Evolutionary conservation across 805 yeast species (phyloP), one percentile per base, ranked within the genome.

Genomic region (Hanseniaspora guilliermondii): DNA sequence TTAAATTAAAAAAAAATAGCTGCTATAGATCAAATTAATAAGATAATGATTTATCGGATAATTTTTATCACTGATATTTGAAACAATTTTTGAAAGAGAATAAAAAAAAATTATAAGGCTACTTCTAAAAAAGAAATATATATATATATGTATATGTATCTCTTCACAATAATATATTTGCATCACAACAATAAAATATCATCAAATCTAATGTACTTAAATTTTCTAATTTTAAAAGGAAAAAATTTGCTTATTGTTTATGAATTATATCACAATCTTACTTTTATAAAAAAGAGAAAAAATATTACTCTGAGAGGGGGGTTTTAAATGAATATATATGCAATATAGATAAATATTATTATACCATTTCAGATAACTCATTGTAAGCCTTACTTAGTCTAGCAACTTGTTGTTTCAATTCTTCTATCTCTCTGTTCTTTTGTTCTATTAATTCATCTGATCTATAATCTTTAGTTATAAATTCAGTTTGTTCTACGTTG

Each of bases 331-430:
- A n/a, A n/a, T n/a, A n/a, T n/a, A n/a, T n/a, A n/a, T n/a, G n/a
- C n/a, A n/a, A n/a, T n/a, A 22, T 22, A 21, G 2, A 36, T 1
- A 24, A 12, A 17, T 6, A 33, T 19, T n/a, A 24, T 6, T 37
- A 45, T 24, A 53, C 47, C 68, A 78, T 75, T 27, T 69, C 67
- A 64, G 81, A 75, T 58, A 83, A 65, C 32, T 80, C 80, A 12
- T 70, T 68, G 66, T 83, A 83, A 1, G 85, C 86, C 17, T 70
- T 67, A 0, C 81, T 75, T n/a, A 81, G 67, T 58, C 72, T 73
- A 14, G 67, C 67, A 21, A 82, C 64, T 58, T 80, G 75, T 21
- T 63, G 68, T 62, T 75, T 73, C 52, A 79, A 61, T 21, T 68
- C 73, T 1, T 61, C 59, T 7, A 70, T 66, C 52, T 67, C 69